Base-by-base conservation (phyloP, 2,329 filamentous ascomycete species). In the Madurella mycetomatis region DNA sequence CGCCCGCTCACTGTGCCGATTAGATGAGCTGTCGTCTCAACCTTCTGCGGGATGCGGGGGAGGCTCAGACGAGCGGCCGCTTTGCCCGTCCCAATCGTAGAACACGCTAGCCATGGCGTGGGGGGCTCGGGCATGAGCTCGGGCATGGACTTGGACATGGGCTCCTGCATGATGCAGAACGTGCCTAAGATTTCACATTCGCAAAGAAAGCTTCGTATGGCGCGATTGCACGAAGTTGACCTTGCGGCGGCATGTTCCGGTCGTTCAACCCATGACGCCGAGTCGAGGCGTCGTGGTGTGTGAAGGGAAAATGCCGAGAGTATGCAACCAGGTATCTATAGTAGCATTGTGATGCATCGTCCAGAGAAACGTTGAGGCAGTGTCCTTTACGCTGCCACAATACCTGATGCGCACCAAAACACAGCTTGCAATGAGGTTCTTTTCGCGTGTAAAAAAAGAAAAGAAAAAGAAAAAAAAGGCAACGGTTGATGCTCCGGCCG, bases 81-180 rank as follows among this genome's bases (percentile, higher is more conserved):
- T 15, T 31, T 25, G 16, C 30, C 51, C 18, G 18, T 16, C 40
- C 17, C n/a, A 34, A 9, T 18, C 17, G 5, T 19, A 25, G 32
- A 53, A 16, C 46, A 54, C 46, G 51, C 49, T 49, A 9, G 41
- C 19, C 46, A 8, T 19, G 41, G 51, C 40, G 46, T 49, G 47
- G 51, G 51, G 51, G 47, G 45, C n/a, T 25, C 25, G 25, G 16
- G 42, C 25, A 15, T 13, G 9, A 17, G 2, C 17, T 5, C 9
- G 16, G 39, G 47, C 52, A 54, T 41, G 47, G n/a, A n/a, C n/a
- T 25, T 7, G 25, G 16, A 34, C 25, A 15, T 13, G 9, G 31
- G 2, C 17, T 5, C 9, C 17, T 43, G 47, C 52, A 54, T 41
- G 47, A 40, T 49, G 49, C 44, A 9, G 30, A 48, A 45, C 32